A percentile compares a stretch with the other conserved stretches of the same genome.
phyloP scores from a whole-genome alignment of 257 asterid genomes.

The Solanum chilense region DNA sequence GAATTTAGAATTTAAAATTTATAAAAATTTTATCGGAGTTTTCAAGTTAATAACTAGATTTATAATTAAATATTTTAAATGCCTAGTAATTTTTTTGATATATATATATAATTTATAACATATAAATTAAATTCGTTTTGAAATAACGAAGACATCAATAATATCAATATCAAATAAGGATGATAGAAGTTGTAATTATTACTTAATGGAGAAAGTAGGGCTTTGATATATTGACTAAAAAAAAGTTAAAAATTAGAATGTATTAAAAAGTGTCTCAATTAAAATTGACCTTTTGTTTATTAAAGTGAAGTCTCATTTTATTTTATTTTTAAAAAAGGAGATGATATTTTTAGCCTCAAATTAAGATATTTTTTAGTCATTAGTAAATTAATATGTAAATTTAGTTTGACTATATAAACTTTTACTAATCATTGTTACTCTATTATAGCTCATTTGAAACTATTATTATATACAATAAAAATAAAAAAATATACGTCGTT shows the following conservation, averaged over 20 bases:
- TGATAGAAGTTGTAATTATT: background rate
- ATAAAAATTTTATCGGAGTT: rapidly evolving
- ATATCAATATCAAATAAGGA: background rate
- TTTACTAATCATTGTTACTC: background rate
- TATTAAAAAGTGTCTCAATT: background rate
- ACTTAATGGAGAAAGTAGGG: background rate
- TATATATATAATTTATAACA: too few species aligned
- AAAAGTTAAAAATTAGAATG: background rate
- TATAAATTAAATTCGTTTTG: too few species aligned
- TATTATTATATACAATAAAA: too few species aligned
- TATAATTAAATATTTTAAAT: too few species aligned
- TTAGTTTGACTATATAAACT: background rate
- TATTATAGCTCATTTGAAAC: background rate
- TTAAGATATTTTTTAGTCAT: background rate
- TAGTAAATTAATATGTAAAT: too few species aligned
- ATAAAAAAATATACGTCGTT: background rate
- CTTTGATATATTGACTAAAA: background rate
- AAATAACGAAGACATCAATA: too few species aligned
- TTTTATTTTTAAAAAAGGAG: background rate
- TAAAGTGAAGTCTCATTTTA: background rate
- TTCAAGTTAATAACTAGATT: background rate
- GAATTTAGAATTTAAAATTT: too few species aligned
- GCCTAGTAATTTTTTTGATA: too few species aligned
- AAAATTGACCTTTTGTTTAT: background rate
- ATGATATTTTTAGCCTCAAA: background rate